Conservation (phyloP, 1,284 basidiomycete genomes). For the Termitomyces sp. region DNA sequence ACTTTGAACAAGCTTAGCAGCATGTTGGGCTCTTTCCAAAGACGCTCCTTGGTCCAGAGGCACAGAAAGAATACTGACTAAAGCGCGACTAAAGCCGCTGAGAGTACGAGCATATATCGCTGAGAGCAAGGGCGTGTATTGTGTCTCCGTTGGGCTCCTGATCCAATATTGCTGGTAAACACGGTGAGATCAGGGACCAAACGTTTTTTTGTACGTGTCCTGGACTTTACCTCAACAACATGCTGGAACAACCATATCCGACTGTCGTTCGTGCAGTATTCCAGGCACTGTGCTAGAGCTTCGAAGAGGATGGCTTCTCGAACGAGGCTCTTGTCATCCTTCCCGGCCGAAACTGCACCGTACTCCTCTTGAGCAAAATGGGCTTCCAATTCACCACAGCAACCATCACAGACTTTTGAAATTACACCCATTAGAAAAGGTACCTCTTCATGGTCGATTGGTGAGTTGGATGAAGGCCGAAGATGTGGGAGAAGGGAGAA, state of each 20-base stretch:
- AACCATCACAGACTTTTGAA: constrained; percentile 29
- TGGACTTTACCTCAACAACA: constrained; percentile 26
- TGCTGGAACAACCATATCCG: constrained; percentile 33
- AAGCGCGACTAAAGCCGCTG: constrained; percentile 35
- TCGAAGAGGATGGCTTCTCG: constrained; percentile 35
- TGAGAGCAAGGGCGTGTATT: constrained; percentile 31
- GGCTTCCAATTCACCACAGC: constrained; percentile 35
- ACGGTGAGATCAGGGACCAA: background rate
- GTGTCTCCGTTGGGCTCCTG: constrained; percentile 20
- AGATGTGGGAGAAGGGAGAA: constrained; percentile 42
- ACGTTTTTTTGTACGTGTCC: background rate
- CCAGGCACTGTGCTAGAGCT: constrained; percentile 31
- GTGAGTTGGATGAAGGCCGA: constrained; percentile 19
- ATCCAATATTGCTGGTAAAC: constrained; percentile 45
- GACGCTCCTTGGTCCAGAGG: constrained; percentile 19
- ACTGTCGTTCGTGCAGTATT: constrained; percentile 27
- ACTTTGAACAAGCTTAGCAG: constrained; percentile 40
- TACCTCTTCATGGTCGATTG: constrained; percentile 23
- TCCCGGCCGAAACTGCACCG: constrained; percentile 24
- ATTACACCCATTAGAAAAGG: constrained; percentile 31
- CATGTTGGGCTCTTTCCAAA: constrained; percentile 13
- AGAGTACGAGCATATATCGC: constrained; percentile 35
- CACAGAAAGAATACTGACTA: constrained; percentile 30
- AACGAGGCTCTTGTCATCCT: constrained; percentile 24
- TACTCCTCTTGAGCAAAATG: constrained; percentile 35